These are phyloP conservation scores for Boletus austroedulis DNA, from an alignment of 1,284 basidiomycete genomes.

Conservation along the genomic window DNA sequence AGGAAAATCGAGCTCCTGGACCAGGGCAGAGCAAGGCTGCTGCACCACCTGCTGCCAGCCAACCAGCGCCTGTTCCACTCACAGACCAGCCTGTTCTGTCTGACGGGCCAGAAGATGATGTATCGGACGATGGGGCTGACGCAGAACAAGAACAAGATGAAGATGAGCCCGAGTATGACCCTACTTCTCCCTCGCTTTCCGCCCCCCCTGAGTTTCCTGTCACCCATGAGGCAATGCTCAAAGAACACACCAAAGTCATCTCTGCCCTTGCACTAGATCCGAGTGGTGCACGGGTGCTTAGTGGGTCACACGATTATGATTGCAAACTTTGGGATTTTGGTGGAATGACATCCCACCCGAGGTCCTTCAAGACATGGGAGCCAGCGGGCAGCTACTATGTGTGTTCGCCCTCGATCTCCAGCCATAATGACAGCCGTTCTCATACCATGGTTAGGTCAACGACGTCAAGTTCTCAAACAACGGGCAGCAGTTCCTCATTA, in stretches of 20 bases:
- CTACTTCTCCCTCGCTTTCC: constrained; percentile 34
- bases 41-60: constrained; percentile 8
- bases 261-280: constrained; percentile 91
- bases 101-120: constrained; percentile 30
- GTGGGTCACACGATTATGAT: constrained; percentile 95
- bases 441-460: constrained; percentile 59
- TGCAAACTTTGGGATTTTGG: constrained; percentile 99
- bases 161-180: constrained; percentile 64
- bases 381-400: constrained; percentile 92
- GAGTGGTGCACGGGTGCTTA: constrained; percentile 86
- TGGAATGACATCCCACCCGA: constrained; percentile 87
- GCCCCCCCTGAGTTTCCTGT: constrained; percentile 68
- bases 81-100: constrained; percentile 11
- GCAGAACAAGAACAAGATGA: too few relatives aligned
- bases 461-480: constrained; percentile 86
- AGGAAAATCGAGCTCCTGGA: constrained; percentile 14
- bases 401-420: constrained; percentile 33
- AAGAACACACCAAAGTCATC: constrained; percentile 94
- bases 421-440: neutral
- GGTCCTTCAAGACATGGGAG: constrained; percentile 96
- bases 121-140: constrained; percentile 33
- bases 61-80: constrained; percentile 2
- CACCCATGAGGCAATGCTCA: constrained; percentile 85
- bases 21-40: constrained; percentile 17
- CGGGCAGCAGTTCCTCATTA: constrained; percentile 79